These are phyloP conservation scores for Fusarium papillatum DNA, from an alignment of 2,329 filamentous ascomycete species.

Conservation along the genomic window DNA sequence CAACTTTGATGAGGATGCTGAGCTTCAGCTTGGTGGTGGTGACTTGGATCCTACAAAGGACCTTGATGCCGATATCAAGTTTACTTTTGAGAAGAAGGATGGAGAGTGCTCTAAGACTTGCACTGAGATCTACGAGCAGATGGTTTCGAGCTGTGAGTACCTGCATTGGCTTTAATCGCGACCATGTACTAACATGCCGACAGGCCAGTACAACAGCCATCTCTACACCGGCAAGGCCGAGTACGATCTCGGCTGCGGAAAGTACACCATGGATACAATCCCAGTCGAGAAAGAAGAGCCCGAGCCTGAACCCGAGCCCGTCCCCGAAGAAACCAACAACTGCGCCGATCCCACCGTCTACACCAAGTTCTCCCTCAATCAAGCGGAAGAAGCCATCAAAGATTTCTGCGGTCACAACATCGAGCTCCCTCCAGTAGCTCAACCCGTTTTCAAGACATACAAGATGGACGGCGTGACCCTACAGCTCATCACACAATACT, in stretches of 20 bases:
- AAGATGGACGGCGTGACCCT: neutral
- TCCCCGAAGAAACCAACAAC: constrained; percentile 4
- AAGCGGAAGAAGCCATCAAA: neutral
- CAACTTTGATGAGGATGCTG: constrained; percentile 4
- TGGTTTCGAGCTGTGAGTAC: constrained; percentile 6
- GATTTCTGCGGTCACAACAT: constrained; percentile 2
- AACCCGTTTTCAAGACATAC: constrained; percentile 1
- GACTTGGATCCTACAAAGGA: constrained; percentile 14
- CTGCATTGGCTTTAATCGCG: neutral
- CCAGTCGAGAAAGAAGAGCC: neutral
- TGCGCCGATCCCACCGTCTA: constrained; percentile 13
- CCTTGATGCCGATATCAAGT: constrained; percentile 17
- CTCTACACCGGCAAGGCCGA: neutral
- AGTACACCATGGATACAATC: neutral
- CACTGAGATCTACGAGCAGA: constrained; percentile 8
- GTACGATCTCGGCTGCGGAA: neutral
- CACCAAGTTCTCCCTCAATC: constrained; percentile 7
- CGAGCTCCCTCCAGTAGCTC: neutral
- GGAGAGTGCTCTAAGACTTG: constrained; percentile 14
- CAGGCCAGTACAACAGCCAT: neutral
- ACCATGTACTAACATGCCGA: too few species aligned
- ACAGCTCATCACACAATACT: neutral
- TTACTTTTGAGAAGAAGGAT: constrained; percentile 13
- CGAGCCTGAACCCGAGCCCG: neutral
- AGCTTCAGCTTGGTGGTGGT: constrained; percentile 20